Evolutionary conservation across 148 eudicot genomes (phyloP).

Genomic region (Chenopodium formosanum): DNA sequence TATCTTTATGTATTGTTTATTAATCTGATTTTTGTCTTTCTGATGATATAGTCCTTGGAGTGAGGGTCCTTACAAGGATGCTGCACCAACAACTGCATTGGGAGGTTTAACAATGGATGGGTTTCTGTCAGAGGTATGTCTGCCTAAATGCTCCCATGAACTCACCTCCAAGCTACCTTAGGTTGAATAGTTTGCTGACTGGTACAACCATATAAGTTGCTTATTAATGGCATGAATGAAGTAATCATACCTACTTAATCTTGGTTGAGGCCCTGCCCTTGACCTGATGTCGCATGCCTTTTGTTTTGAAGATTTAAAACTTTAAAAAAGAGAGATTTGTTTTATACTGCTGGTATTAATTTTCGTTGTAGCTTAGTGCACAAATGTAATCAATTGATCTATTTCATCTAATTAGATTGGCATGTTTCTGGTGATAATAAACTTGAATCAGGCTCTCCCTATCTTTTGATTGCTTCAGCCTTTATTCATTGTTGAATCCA

Average conservation of each 20-base stretch:
- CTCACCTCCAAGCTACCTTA: background rate
- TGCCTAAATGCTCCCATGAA: background rate
- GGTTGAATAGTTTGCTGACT: background rate
- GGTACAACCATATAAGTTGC: background rate
- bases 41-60: constrained; percentile 70
- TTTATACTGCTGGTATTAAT: background rate
- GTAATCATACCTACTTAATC: background rate
- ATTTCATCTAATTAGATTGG: background rate
- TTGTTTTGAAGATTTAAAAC: too few species aligned
- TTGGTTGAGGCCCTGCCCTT: background rate
- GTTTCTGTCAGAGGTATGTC: constrained; percentile 72
- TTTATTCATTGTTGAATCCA: background rate
- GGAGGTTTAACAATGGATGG: constrained; percentile 77
- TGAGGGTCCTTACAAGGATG: constrained; percentile 73
- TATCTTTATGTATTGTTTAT: background rate
- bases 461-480: background rate
- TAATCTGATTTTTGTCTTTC: constrained; percentile 13
- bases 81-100: constrained; percentile 69
- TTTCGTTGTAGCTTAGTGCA: background rate
- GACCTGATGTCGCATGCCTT: too few species aligned
- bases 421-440: background rate
- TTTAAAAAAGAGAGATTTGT: background rate
- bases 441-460: background rate
- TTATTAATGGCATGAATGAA: background rate
- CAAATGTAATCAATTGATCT: background rate